A percentile compares a stretch with the other conserved stretches of the same genome.
Evolutionary conservation across 176 grass and related monocot species (phyloP).

Genomic region (Oryza longistaminata): DNA sequence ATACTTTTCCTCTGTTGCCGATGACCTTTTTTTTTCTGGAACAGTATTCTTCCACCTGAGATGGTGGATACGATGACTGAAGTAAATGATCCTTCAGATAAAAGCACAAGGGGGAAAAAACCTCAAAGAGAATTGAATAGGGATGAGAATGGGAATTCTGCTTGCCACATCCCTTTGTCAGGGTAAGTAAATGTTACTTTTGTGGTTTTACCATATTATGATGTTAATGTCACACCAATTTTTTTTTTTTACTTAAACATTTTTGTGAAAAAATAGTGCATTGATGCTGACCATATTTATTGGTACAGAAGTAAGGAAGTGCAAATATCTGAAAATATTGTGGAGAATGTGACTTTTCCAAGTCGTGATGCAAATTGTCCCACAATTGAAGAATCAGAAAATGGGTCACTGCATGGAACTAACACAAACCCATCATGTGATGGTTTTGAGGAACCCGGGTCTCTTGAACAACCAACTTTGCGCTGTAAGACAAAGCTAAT

Average conservation of each 20-base stretch:
- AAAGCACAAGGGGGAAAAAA: conserved; percentile 37
- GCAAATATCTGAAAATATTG: conserved; percentile 30
- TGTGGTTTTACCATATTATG: not conserved
- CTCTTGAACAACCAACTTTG: conserved; percentile 6
- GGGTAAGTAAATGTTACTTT: conserved; percentile 42
- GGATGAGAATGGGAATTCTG: conserved; percentile 12
- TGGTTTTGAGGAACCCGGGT: conserved; percentile 13
- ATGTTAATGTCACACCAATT: conserved; percentile 15
- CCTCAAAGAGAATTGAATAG: conserved; percentile 30
- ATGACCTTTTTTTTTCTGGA: conserved; percentile 35
- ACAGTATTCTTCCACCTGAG: conserved; percentile 74
- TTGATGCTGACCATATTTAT: conserved; percentile 38
- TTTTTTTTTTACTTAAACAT: not conserved
- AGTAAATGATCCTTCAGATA: conserved; percentile 30
- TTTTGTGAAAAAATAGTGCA: conserved; percentile 10
- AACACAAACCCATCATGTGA: conserved; percentile 13
- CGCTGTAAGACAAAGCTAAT: not conserved
- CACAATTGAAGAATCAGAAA: conserved; percentile 37
- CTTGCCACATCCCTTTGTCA: conserved; percentile 17
- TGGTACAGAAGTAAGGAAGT: conserved; percentile 38
- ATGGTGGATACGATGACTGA: conserved; percentile 55
- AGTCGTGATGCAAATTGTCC: not conserved
- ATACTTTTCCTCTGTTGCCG: conserved; percentile 31
- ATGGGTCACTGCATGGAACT: conserved; percentile 29
- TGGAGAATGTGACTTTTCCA: conserved; percentile 7